Percentiles rank a stretch among this genome's conserved stretches.
Conservation (phyloP, 805 yeast genomes). For the Sungouiozyma ichnusensis region DNA sequence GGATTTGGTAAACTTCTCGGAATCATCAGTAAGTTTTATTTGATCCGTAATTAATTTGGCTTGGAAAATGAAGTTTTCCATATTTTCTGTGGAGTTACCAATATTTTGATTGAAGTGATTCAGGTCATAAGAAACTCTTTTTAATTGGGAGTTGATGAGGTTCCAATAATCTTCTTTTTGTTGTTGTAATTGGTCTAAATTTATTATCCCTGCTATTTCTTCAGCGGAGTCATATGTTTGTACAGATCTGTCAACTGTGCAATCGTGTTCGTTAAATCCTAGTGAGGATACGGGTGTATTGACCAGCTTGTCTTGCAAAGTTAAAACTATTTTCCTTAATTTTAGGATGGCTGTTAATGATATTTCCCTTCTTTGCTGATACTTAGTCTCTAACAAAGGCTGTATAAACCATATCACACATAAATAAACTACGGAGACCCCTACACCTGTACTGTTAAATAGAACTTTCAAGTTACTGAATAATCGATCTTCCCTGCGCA, state of each 20-base stretch:
- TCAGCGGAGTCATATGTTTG: constrained; percentile 18
- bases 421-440: constrained; percentile 14
- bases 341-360: constrained; percentile 21
- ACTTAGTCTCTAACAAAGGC: constrained; percentile 33
- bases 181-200: not conserved
- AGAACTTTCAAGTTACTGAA: constrained; percentile 15
- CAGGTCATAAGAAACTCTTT: constrained; percentile 23
- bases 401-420: constrained; percentile 22
- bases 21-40: constrained; percentile 10
- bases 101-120: constrained; percentile 19
- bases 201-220: constrained; percentile 8
- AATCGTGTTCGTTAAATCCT: constrained; percentile 31
- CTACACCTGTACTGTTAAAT: constrained; percentile 24
- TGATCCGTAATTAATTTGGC: constrained; percentile 18
- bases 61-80: constrained; percentile 25
- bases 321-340: constrained; percentile 22
- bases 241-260: constrained; percentile 23
- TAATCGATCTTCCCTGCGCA: constrained; percentile 14
- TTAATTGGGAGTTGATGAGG: constrained; percentile 20
- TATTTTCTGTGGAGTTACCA: constrained; percentile 7
- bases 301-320: constrained; percentile 19
- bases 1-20: constrained; percentile 1
- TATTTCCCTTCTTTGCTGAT: constrained; percentile 31
- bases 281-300: constrained; percentile 34
- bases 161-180: constrained; percentile 7